Conservation (phyloP, 805 yeast genomes). For the Starmerella kuoi region DNA sequence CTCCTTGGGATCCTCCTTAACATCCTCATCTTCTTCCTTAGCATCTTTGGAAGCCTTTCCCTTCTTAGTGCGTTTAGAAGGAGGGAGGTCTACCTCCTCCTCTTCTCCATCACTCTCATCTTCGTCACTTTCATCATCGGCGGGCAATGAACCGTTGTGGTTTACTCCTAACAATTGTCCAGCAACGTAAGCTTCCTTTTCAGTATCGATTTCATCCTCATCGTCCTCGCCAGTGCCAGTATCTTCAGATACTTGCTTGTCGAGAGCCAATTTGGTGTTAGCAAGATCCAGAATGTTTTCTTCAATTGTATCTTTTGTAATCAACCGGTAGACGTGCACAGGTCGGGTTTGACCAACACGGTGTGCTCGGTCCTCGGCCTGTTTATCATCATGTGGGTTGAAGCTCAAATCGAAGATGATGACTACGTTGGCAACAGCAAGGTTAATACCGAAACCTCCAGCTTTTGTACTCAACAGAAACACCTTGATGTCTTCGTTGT, state of each 20-base stretch:
- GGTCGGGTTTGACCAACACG: constrained; percentile 87
- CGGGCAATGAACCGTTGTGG: neutral
- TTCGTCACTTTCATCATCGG: constrained; percentile 3
- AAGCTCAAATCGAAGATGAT: constrained; percentile 86
- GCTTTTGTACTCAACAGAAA: constrained; percentile 89
- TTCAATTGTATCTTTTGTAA: constrained; percentile 67
- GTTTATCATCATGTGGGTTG: constrained; percentile 97
- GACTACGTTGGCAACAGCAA: constrained; percentile 89
- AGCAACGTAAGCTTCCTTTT: constrained; percentile 31
- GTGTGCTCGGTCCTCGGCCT: constrained; percentile 97
- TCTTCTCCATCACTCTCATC: constrained; percentile 2
- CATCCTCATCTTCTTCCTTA: constrained; percentile 2
- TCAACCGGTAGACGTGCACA: constrained; percentile 65
- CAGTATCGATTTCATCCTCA: constrained; percentile 29
- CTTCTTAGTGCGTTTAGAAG: constrained; percentile 2
- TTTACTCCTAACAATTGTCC: constrained; percentile 26
- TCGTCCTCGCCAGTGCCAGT: constrained; percentile 16
- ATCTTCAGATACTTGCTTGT: constrained; percentile 36
- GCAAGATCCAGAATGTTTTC: constrained; percentile 81
- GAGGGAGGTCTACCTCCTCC: neutral
- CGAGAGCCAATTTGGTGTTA: constrained; percentile 80
- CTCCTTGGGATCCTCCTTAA: neutral
- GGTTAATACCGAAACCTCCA: constrained; percentile 96
- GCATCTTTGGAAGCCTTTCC: neutral
- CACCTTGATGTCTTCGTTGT: constrained; percentile 68